These are phyloP conservation scores for Phaeoacremonium minimum DNA, from an alignment of 2,329 filamentous ascomycete species.

Conservation along the genomic window DNA sequence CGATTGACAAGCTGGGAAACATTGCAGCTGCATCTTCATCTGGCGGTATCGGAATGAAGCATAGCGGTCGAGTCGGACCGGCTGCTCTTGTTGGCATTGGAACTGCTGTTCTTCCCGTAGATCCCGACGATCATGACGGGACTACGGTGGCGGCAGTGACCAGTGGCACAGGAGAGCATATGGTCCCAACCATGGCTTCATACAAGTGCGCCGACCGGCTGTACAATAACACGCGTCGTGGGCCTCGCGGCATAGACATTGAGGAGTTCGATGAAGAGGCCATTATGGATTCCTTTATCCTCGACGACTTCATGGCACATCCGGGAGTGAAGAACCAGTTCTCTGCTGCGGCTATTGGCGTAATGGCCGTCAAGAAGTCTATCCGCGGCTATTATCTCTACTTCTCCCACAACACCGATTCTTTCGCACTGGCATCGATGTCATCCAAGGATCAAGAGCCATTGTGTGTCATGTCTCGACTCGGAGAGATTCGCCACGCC, in stretches of 20 bases:
- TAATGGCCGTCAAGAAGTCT: slow-evolving; percentile 85
- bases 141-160: slow-evolving; percentile 79
- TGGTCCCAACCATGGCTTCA: slow-evolving; percentile 92
- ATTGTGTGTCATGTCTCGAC: slow-evolving; percentile 83
- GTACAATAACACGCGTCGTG: slow-evolving; percentile 64
- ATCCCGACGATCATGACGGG: slow-evolving; percentile 63
- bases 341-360: slow-evolving; percentile 83
- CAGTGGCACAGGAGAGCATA: slow-evolving; percentile 95
- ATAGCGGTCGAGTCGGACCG: slow-evolving; percentile 83
- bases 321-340: slow-evolving; percentile 77
- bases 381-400: slow-evolving; percentile 74
- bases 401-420: slow-evolving; percentile 95
- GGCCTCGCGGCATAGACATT: slow-evolving; percentile 55
- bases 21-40: slow-evolving; percentile 96
- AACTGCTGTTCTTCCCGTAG: slow-evolving; percentile 78
- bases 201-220: slow-evolving; percentile 81
- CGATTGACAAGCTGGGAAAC: slow-evolving; percentile 77
- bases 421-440: slow-evolving; percentile 84
- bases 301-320: slow-evolving; percentile 89
- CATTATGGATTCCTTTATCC: slow-evolving; percentile 70
- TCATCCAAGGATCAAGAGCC: slow-evolving; percentile 71
- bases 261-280: slow-evolving; percentile 72
- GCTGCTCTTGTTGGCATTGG: slow-evolving; percentile 91
- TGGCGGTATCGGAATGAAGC: slow-evolving; percentile 98
- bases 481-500: slow-evolving; percentile 45